These are phyloP conservation scores for Lecanicillium sp. DNA, from an alignment of 2,329 filamentous ascomycete genomes.

Conservation along the genomic window DNA sequence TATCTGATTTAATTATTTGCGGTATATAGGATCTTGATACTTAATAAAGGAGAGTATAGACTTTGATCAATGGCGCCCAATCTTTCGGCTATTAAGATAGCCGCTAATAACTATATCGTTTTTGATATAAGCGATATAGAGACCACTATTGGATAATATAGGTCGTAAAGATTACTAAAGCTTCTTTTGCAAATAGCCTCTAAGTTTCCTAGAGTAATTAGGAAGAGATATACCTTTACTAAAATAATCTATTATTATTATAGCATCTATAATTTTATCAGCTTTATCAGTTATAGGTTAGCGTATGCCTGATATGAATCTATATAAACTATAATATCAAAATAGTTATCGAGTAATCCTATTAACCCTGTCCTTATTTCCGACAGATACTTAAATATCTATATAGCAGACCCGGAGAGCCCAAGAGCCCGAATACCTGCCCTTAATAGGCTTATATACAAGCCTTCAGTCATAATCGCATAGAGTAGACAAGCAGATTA, in stretches of 20 bases:
- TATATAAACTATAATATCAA: conserved; percentile 1
- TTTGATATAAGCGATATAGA: not conserved
- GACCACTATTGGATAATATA: not conserved
- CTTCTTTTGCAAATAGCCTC: not conserved
- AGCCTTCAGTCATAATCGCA: not conserved
- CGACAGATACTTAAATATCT: not conserved
- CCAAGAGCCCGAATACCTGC: not conserved
- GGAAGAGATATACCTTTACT: conserved; percentile 1
- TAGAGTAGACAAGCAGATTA: not conserved
- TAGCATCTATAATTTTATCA: not conserved
- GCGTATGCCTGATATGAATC: not conserved
- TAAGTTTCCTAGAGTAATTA: not conserved
- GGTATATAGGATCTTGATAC: not conserved
- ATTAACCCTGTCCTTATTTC: conserved; percentile 1
- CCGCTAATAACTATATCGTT: not conserved
- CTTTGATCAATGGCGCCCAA: not conserved
- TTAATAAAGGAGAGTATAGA: not conserved
- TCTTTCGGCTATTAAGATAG: not conserved
- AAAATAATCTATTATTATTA: conserved; percentile 1
- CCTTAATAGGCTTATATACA: not conserved
- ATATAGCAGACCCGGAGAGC: not conserved
- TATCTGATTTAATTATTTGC: not conserved
- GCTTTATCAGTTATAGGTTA: not conserved
- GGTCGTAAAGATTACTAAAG: not conserved
- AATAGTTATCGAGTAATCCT: not conserved